A percentile compares a stretch with the other conserved stretches of the same genome.
These are phyloP conservation scores for Daedaleopsis nitida DNA, from an alignment of 768 basidiomycete species.

Conservation along the genomic window DNA sequence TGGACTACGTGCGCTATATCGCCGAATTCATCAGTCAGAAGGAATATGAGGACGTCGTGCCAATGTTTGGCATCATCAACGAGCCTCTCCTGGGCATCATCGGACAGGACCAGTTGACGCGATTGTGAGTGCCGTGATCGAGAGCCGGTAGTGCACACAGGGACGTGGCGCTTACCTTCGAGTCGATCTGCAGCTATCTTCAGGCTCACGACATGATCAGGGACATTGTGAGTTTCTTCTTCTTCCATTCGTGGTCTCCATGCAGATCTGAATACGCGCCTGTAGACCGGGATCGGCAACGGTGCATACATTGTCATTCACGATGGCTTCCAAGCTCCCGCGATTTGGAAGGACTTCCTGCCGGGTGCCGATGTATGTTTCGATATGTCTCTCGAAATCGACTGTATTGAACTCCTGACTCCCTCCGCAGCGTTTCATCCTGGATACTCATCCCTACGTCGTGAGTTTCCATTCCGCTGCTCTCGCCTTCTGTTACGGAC, in stretches of 20 bases:
- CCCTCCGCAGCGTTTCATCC: constrained; percentile 37
- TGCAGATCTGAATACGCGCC: background rate
- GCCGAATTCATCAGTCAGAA: constrained; percentile 85
- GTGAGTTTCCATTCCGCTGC: constrained; percentile 18
- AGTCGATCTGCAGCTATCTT: constrained; percentile 49
- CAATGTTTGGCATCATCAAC: constrained; percentile 66
- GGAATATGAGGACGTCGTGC: constrained; percentile 64
- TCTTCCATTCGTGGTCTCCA: background rate
- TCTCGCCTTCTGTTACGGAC: background rate
- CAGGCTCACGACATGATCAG: constrained; percentile 67
- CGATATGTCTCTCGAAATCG: background rate
- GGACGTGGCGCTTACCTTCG: constrained; percentile 23
- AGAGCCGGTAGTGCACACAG: constrained; percentile 6
- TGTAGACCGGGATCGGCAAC: constrained; percentile 57
- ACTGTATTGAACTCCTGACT: background rate
- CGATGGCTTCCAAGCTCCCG: constrained; percentile 57
- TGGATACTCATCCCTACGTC: constrained; percentile 57
- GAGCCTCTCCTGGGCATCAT: constrained; percentile 59
- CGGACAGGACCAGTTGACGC: constrained; percentile 54
- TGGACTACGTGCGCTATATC: constrained; percentile 77
- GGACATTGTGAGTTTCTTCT: constrained; percentile 62
- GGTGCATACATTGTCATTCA: constrained; percentile 59
- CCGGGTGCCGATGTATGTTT: constrained; percentile 38
- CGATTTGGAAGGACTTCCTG: constrained; percentile 43
- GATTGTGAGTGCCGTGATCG: constrained; percentile 52